Conservation (phyloP, 345 rosid species). For the Eucalyptus erythrocorys region DNA sequence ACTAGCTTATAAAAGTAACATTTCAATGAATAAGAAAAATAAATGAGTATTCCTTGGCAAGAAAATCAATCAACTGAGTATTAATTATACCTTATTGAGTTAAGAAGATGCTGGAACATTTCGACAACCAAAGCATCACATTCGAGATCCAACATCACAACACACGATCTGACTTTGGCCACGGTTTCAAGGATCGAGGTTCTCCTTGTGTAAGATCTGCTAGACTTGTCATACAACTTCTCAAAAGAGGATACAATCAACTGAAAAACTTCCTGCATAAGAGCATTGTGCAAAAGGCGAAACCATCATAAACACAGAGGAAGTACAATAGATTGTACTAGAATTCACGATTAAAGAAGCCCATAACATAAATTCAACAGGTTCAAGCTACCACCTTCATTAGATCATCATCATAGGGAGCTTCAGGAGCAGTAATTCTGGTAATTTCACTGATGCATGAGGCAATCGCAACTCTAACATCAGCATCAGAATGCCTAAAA, state of each 20-base stretch:
- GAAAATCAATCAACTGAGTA: not conserved
- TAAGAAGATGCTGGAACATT: slow-evolving; percentile 89
- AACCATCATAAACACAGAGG: not conserved
- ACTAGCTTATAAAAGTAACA: not conserved
- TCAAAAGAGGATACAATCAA: slow-evolving; percentile 88
- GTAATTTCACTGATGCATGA: slow-evolving; percentile 96
- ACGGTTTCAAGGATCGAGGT: slow-evolving; percentile 90
- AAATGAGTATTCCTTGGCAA: not conserved
- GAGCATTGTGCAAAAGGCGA: not conserved
- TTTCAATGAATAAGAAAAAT: not conserved
- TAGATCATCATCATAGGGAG: slow-evolving; percentile 83
- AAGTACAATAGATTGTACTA: not conserved
- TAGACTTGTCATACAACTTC: slow-evolving; percentile 52
- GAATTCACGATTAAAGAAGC: not conserved
- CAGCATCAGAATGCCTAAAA: slow-evolving; percentile 58
- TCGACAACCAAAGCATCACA: slow-evolving; percentile 72
- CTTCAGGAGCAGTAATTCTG: slow-evolving; percentile 97
- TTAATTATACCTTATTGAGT: slow-evolving; percentile 56
- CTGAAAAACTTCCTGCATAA: slow-evolving; percentile 75
- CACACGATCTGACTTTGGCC: slow-evolving; percentile 91
- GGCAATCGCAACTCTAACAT: slow-evolving; percentile 87
- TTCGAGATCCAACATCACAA: slow-evolving; percentile 98
- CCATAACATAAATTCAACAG: not conserved
- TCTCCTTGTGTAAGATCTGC: slow-evolving; percentile 63
- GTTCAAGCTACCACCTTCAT: slow-evolving; percentile 53